Evolutionary conservation across 129 eudicot genomes (phyloP).

Genomic region (Chrysanthemum lavandulifolium): DNA sequence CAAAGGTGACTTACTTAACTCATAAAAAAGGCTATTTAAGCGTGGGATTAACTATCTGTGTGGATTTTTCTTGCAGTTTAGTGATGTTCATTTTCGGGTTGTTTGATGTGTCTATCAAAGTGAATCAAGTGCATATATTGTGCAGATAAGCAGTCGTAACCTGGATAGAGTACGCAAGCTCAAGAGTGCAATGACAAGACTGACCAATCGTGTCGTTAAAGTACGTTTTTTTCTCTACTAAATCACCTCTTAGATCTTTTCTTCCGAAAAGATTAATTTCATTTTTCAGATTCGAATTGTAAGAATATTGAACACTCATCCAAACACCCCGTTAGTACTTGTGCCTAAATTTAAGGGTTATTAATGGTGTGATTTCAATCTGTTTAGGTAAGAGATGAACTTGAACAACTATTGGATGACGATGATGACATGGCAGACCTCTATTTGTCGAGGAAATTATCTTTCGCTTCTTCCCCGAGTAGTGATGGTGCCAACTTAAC

Average conservation of each 20-base stretch:
- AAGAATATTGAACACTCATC: no score
- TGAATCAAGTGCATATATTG: slow-evolving; percentile 21
- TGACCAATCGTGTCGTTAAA: slow-evolving; percentile 86
- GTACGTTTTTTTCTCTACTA: slow-evolving; percentile 33
- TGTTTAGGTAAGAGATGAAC: slow-evolving; percentile 75
- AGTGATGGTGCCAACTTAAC: slow-evolving; percentile 32
- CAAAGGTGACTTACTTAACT: no score
- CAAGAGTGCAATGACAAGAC: slow-evolving; percentile 91
- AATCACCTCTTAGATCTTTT: not conserved
- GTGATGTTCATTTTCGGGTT: slow-evolving; percentile 12
- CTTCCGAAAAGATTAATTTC: not conserved
- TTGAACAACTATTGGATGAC: slow-evolving; percentile 81
- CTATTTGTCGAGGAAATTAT: slow-evolving; percentile 60
- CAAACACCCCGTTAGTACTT: not conserved
- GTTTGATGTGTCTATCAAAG: slow-evolving; percentile 12
- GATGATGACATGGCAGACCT: slow-evolving; percentile 90
- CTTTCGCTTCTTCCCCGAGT: slow-evolving; percentile 45
- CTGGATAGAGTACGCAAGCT: slow-evolving; percentile 92
- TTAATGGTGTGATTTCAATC: not conserved
- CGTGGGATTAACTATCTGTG: not conserved
- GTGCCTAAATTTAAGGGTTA: not conserved
- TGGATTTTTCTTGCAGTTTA: slow-evolving; percentile 21
- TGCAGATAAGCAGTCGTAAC: slow-evolving; percentile 94
- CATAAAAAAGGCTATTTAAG: not conserved
- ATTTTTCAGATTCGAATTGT: not conserved